A percentile compares a stretch with the other conserved stretches of the same genome.
phyloP scores from a whole-genome alignment of 495 filamentous ascomycete genomes.

The Staphylotrichum tortipilum region DNA sequence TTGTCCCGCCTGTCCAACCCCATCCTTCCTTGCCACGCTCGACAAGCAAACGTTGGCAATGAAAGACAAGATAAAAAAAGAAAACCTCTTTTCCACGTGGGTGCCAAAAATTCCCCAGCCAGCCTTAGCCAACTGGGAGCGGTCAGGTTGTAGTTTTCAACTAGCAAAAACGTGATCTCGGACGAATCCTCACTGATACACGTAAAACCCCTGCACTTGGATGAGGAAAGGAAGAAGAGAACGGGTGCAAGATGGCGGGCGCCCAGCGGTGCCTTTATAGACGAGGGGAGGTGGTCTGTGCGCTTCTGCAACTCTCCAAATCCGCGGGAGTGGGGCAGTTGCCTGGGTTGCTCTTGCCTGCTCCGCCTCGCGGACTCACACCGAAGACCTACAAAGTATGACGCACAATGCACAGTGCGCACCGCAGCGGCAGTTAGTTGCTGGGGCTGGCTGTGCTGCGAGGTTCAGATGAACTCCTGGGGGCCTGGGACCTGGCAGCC shows the following conservation, averaged over 20 bases:
- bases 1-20: background rate
- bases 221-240: slow-evolving; percentile 22
- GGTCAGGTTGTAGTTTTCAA: slow-evolving; percentile 50
- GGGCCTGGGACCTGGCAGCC: no score
- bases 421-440: no score
- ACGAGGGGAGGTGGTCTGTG: slow-evolving; percentile 14
- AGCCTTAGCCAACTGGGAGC: slow-evolving; percentile 27
- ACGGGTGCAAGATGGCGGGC: slow-evolving; percentile 3
- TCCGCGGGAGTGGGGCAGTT: background rate
- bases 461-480: no score
- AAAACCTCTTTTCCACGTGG: slow-evolving; percentile 4
- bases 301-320: slow-evolving; percentile 18
- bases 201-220: slow-evolving; percentile 40
- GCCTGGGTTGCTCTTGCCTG: no score
- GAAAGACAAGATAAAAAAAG: slow-evolving; percentile 24
- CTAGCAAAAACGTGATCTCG: slow-evolving; percentile 50
- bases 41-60: slow-evolving; percentile 21
- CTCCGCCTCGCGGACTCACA: no score
- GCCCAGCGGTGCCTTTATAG: slow-evolving; percentile 11
- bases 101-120: slow-evolving; percentile 30
- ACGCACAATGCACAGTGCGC: no score
- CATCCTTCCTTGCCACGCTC: slow-evolving; percentile 24
- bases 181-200: slow-evolving; percentile 49
- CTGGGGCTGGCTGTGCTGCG: no score
- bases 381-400: no score